Percentiles rank a stretch among this genome's conserved stretches.
Evolutionary conservation across 2,329 filamentous ascomycete species (phyloP).

Genomic region (Colletotrichum musae): DNA sequence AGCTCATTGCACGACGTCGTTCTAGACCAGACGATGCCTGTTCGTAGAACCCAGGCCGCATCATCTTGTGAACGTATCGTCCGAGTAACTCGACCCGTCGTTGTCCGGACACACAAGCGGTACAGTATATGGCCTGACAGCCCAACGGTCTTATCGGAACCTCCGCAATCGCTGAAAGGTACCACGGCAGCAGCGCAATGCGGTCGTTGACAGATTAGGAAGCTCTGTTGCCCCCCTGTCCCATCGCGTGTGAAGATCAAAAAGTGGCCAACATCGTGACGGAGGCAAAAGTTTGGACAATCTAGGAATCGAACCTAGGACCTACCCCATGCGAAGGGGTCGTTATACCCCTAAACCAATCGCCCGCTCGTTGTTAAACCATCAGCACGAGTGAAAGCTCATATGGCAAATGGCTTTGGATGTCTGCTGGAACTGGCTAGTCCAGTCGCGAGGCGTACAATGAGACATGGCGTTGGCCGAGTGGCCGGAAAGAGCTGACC

Average conservation of each 20-base stretch:
- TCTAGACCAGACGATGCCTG: too few species aligned
- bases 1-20: too few species aligned
- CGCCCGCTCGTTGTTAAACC: background rate
- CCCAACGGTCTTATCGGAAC: background rate
- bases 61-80: background rate
- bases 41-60: background rate
- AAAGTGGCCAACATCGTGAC: background rate
- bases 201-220: background rate
- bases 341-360: conserved; percentile 18
- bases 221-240: background rate
- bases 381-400: too few species aligned
- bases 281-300: conserved; percentile 1
- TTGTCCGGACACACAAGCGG: background rate
- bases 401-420: too few species aligned
- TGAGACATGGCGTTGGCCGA: conserved; percentile 12
- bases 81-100: background rate
- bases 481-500: conserved; percentile 1
- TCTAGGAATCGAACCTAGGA: conserved; percentile 19
- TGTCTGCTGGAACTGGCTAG: too few species aligned
- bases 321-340: conserved; percentile 18
- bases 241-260: background rate
- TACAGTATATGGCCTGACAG: background rate
- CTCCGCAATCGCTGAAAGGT: background rate
- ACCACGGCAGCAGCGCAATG: background rate
- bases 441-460: background rate